Percentiles rank a stretch among this genome's conserved stretches.
Evolutionary conservation across 345 rosid genomes (phyloP).

Genomic region (Salix brachista): DNA sequence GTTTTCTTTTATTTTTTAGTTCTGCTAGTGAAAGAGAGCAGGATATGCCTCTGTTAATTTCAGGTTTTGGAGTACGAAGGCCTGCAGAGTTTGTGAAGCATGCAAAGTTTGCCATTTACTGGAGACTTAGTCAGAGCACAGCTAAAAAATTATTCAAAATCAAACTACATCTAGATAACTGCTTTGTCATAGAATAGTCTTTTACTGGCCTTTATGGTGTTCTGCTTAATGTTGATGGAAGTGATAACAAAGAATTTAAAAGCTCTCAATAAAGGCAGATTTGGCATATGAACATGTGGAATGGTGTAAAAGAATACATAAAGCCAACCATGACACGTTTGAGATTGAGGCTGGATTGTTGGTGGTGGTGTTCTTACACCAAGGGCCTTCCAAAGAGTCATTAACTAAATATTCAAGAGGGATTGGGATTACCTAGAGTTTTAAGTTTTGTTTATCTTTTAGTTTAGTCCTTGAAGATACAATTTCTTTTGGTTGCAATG

Average conservation of each 20-base stretch:
- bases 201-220: background rate
- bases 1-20: too few species aligned
- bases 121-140: background rate
- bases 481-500: too few species aligned
- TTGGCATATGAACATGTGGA: background rate
- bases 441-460: too few species aligned
- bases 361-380: too few species aligned
- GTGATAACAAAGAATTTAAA: background rate
- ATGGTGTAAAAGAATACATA: too few species aligned
- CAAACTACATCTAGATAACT: background rate
- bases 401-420: too few species aligned
- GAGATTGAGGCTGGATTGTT: too few species aligned
- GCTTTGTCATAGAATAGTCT: background rate
- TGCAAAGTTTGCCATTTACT: background rate
- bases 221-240: background rate
- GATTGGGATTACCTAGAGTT: too few species aligned
- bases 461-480: too few species aligned
- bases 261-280: background rate
- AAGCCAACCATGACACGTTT: too few species aligned
- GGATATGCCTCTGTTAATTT: background rate
- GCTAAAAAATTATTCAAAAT: background rate
- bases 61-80: background rate
- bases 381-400: too few species aligned
- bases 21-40: too few species aligned
- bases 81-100: background rate